These are phyloP conservation scores for Phytopythium cucurbitacearum DNA, from an alignment of 352 stramenopile genomes.

Conservation along the genomic window DNA sequence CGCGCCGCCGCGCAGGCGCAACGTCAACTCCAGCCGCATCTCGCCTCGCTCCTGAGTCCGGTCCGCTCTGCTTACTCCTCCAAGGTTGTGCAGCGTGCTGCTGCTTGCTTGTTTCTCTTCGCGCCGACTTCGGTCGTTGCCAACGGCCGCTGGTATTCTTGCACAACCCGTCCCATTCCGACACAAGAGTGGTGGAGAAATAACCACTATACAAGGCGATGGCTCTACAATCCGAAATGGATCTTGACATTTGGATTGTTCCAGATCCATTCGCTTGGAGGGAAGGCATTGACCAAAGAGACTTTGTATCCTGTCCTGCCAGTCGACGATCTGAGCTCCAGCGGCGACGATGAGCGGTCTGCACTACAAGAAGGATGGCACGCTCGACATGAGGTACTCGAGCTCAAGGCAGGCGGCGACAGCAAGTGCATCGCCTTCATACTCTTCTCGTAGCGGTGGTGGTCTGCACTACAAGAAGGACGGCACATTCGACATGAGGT, in stretches of 20 bases:
- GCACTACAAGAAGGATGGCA: conserved; percentile 10
- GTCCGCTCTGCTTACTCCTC: no score
- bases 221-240: no score
- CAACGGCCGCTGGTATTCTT: no score
- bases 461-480: not conserved
- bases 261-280: no score
- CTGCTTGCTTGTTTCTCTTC: not conserved
- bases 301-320: no score
- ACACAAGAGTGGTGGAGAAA: no score
- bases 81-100: not conserved
- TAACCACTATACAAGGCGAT: no score
- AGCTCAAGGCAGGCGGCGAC: conserved; percentile 7
- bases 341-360: conserved; percentile 8
- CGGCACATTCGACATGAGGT: not conserved
- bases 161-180: no score
- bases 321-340: no score
- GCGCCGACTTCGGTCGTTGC: not conserved
- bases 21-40: conserved; percentile 23
- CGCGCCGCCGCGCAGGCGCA: conserved; percentile 56
- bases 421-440: not conserved
- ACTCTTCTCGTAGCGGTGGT: not conserved
- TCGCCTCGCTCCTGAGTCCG: not conserved
- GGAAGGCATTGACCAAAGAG: no score
- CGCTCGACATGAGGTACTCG: conserved; percentile 9
- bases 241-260: not conserved